Evolutionary conservation across 208 protist species (phyloP).

Genomic region (Wallacemonas rigidus): DNA sequence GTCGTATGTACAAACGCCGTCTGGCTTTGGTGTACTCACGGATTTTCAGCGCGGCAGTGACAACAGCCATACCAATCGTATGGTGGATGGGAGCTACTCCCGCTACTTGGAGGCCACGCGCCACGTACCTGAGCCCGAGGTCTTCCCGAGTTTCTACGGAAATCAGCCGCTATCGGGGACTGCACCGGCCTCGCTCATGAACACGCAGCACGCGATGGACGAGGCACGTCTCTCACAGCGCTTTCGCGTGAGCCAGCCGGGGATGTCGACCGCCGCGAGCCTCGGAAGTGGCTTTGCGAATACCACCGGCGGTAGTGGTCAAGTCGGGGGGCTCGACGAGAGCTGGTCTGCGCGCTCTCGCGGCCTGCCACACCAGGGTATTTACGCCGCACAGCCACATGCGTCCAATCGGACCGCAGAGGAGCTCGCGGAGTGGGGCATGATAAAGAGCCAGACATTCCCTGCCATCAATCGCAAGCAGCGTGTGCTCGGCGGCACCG

Average conservation of each 20-base stretch:
- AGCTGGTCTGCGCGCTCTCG: conserved; percentile 14
- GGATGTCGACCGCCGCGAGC: not conserved
- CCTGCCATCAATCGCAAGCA: conserved; percentile 11
- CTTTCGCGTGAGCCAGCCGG: not conserved
- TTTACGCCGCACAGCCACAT: conserved; percentile 3
- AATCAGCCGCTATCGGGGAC: conserved; percentile 35
- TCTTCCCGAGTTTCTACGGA: conserved; percentile 48
- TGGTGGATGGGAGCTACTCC: conserved; percentile 69
- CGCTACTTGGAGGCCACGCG: conserved; percentile 62
- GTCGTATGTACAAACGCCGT: conserved; percentile 1
- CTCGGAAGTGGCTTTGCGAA: conserved; percentile 1
- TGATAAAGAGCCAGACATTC: conserved; percentile 5
- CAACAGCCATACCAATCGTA: conserved; percentile 80
- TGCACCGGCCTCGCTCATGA: conserved; percentile 23
- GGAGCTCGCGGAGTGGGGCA: conserved; percentile 16
- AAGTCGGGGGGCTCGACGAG: conserved; percentile 4
- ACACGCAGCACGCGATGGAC: conserved; percentile 10
- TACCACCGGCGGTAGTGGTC: not conserved
- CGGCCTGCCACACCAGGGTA: conserved; percentile 3
- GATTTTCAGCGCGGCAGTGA: conserved; percentile 57
- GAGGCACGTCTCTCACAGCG: conserved; percentile 14
- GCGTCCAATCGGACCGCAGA: conserved; percentile 6
- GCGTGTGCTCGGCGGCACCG: conserved; percentile 3
- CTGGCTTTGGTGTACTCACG: conserved; percentile 18
- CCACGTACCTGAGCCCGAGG: conserved; percentile 28